phyloP scores from a whole-genome alignment of 305 asterid species.

The Striga hermonthica region DNA sequence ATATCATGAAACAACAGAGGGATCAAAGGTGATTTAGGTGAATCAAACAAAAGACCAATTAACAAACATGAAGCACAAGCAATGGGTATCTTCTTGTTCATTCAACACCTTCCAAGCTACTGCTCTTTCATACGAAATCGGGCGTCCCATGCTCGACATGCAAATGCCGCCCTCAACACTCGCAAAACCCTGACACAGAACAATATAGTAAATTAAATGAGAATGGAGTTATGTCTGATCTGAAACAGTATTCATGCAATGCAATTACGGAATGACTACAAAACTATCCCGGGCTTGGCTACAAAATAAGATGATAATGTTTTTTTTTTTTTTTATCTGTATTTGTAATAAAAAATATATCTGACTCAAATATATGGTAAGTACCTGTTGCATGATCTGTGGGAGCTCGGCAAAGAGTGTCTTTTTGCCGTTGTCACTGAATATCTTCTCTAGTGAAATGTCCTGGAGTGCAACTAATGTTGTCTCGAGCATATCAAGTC shows the following conservation, averaged over 20 bases:
- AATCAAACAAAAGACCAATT: constrained; percentile 86
- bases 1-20: neutral
- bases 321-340: too few relatives aligned
- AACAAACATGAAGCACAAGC: constrained; percentile 80
- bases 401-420: constrained; percentile 80
- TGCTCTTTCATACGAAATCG: constrained; percentile 76
- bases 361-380: too few relatives aligned
- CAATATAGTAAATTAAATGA: neutral
- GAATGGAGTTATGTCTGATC: neutral
- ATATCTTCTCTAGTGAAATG: constrained; percentile 76
- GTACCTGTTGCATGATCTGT: constrained; percentile 88
- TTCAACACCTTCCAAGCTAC: constrained; percentile 95
- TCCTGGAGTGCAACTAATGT: constrained; percentile 86
- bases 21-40: neutral
- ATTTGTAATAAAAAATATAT: neutral
- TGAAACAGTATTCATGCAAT: neutral
- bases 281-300: too few relatives aligned
- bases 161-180: constrained; percentile 80
- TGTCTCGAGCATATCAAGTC: constrained; percentile 97
- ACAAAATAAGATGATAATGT: too few relatives aligned
- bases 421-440: constrained; percentile 72
- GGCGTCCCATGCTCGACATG: constrained; percentile 87
- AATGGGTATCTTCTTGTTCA: constrained; percentile 80
- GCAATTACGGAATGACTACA: too few relatives aligned
- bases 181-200: constrained; percentile 60